Evolutionary conservation across 106 monocot species (phyloP).

Genomic region (Posidonia australis): DNA sequence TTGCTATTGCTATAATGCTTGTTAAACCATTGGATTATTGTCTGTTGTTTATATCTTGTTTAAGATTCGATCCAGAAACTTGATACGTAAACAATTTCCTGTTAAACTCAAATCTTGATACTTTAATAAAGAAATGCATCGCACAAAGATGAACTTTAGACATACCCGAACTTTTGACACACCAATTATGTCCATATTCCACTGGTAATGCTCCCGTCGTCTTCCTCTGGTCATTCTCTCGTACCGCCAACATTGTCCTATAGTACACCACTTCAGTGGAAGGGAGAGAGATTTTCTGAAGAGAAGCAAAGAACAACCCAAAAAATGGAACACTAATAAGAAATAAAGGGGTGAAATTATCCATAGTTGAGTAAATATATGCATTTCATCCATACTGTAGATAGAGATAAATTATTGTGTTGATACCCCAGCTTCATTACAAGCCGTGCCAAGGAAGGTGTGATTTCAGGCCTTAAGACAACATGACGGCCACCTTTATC

Average conservation of each 20-base stretch:
- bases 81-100: no score
- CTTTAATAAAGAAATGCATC: not conserved
- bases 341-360: not conserved
- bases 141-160: constrained; percentile 2
- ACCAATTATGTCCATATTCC: constrained; percentile 99
- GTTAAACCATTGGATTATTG: no score
- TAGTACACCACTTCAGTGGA: constrained; percentile 98
- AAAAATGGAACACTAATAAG: not conserved
- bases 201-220: constrained; percentile 95
- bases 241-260: constrained; percentile 99
- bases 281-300: constrained; percentile 87
- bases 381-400: not conserved
- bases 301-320: not conserved
- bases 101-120: not conserved
- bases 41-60: no score
- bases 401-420: not conserved
- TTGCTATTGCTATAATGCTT: no score
- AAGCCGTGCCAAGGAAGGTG: constrained; percentile 96
- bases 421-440: constrained; percentile 90
- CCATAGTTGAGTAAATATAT: not conserved
- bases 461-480: constrained; percentile 96
- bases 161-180: constrained; percentile 74
- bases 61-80: no score
- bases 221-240: constrained; percentile 98
- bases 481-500: constrained; percentile 97